These are phyloP conservation scores for Puccinia triticina DNA, from an alignment of 1,284 basidiomycete genomes.

Conservation along the genomic window DNA sequence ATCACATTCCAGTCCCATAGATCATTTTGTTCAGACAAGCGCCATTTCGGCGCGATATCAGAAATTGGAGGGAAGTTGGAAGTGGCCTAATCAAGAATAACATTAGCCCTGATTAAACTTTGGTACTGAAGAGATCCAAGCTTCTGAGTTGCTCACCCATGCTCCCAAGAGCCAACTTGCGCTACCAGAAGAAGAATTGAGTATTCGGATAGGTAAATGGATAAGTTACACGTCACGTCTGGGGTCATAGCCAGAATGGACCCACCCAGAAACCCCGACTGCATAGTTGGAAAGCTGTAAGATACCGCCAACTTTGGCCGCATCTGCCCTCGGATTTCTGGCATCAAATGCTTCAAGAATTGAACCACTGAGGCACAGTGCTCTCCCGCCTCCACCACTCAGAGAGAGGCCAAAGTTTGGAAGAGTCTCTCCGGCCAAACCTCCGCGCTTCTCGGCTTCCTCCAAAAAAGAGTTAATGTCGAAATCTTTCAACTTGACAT, in stretches of 20 bases:
- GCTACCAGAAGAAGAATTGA: slow-evolving; percentile 11
- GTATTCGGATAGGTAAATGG: neutral
- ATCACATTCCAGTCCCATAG: slow-evolving; percentile 30
- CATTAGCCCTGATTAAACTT: neutral
- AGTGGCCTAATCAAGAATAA: slow-evolving; percentile 12
- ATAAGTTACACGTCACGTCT: neutral
- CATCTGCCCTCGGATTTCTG: slow-evolving; percentile 22
- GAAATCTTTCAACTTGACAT: slow-evolving; percentile 33
- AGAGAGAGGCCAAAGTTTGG: slow-evolving; percentile 27
- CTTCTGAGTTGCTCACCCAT: slow-evolving; percentile 1
- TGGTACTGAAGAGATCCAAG: neutral
- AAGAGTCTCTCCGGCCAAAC: slow-evolving; percentile 30
- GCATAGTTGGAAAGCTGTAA: slow-evolving; percentile 33
- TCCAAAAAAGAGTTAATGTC: slow-evolving; percentile 16
- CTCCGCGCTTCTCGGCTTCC: slow-evolving; percentile 14
- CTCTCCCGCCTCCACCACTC: slow-evolving; percentile 39
- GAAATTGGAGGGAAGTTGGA: slow-evolving; percentile 36
- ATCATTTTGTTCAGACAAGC: slow-evolving; percentile 35
- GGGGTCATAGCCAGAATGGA: neutral
- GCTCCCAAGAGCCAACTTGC: slow-evolving; percentile 48
- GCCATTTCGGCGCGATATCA: slow-evolving; percentile 21
- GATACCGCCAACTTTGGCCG: slow-evolving; percentile 27
- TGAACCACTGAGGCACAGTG: slow-evolving; percentile 20
- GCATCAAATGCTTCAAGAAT: slow-evolving; percentile 46
- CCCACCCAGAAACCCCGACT: slow-evolving; percentile 37